These are phyloP conservation scores for Colletotrichum sojae DNA, from an alignment of 2,329 filamentous ascomycete species.

Conservation along the genomic window DNA sequence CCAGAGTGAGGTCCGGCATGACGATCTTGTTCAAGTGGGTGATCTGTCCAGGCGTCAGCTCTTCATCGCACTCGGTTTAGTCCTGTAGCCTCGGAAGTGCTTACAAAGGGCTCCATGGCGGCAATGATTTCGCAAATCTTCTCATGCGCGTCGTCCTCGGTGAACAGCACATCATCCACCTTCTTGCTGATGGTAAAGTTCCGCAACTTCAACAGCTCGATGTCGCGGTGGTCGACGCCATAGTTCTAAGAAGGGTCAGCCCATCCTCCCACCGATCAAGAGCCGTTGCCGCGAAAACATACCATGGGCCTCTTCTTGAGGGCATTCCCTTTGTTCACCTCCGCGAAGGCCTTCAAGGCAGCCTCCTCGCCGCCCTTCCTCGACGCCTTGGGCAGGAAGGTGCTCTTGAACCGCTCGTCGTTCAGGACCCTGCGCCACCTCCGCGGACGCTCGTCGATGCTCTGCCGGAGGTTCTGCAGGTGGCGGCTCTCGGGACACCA, in stretches of 20 bases:
- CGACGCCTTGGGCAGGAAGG: slow-evolving; percentile 68
- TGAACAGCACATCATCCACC: slow-evolving; percentile 76
- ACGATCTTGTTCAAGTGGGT: slow-evolving; percentile 80
- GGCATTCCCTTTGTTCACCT: slow-evolving; percentile 79
- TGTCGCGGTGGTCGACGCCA: slow-evolving; percentile 80
- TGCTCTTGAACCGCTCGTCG: slow-evolving; percentile 71
- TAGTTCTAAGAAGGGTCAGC: slow-evolving; percentile 71
- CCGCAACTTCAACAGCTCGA: slow-evolving; percentile 83
- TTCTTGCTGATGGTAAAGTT: slow-evolving; percentile 82
- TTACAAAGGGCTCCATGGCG: slow-evolving; percentile 84
- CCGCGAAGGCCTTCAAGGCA: slow-evolving; percentile 78
- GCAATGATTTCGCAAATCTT: slow-evolving; percentile 75
- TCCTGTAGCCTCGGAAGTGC: slow-evolving; percentile 51
- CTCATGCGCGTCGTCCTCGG: slow-evolving; percentile 73
- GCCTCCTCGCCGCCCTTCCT: slow-evolving; percentile 67
- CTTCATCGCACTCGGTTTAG: not conserved
- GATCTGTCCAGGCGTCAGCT: slow-evolving; percentile 61
- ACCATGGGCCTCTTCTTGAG: slow-evolving; percentile 91
- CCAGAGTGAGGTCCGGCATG: slow-evolving; percentile 75
- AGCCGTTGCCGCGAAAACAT: slow-evolving; percentile 44
- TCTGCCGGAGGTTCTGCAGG: slow-evolving; percentile 77
- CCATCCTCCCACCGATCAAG: slow-evolving; percentile 6
- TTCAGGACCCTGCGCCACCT: slow-evolving; percentile 78
- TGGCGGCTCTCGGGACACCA: slow-evolving; percentile 82
- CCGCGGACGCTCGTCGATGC: slow-evolving; percentile 81